Conservation (phyloP, 108 stramenopile genomes). For the Skeletonema potamos region DNA sequence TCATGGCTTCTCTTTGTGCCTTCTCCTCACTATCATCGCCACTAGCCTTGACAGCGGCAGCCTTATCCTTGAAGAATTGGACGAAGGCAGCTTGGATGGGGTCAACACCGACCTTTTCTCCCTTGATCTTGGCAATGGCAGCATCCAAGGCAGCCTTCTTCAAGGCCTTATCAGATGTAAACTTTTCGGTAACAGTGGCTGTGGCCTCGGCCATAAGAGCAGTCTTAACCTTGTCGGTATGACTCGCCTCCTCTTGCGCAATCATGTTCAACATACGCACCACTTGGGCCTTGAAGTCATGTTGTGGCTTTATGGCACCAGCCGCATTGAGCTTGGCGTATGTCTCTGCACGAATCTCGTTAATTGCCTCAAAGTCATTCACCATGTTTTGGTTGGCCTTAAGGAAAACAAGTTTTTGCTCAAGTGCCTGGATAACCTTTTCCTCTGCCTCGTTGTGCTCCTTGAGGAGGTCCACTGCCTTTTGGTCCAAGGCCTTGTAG, state of each 20-base stretch:
- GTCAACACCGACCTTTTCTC: constrained; percentile 49
- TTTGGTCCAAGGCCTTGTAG: constrained; percentile 73
- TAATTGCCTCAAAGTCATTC: constrained; percentile 65
- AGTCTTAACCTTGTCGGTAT: constrained; percentile 79
- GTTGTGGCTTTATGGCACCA: constrained; percentile 84
- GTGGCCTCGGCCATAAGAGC: constrained; percentile 85
- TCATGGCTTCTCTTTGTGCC: constrained; percentile 61
- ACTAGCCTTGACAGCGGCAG: constrained; percentile 61
- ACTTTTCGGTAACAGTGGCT: constrained; percentile 65
- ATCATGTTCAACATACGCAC: constrained; percentile 76
- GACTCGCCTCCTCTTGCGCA: constrained; percentile 63
- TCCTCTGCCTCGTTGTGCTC: constrained; percentile 80
- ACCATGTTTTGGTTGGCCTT: constrained; percentile 74
- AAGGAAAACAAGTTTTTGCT: constrained; percentile 76
- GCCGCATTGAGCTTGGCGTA: constrained; percentile 83
- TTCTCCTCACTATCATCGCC: constrained; percentile 66
- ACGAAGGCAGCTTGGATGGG: constrained; percentile 76
- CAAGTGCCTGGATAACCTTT: constrained; percentile 72
- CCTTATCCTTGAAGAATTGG: constrained; percentile 76
- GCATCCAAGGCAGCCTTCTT: constrained; percentile 75
- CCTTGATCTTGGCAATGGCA: constrained; percentile 74
- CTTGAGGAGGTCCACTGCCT: constrained; percentile 70
- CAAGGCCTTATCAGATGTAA: constrained; percentile 58
- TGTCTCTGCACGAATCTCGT: constrained; percentile 57
- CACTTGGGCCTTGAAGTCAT: constrained; percentile 84